Evolutionary conservation across 2,329 filamentous ascomycete species (phyloP).

Genomic region (Aureobasidium sp.): DNA sequence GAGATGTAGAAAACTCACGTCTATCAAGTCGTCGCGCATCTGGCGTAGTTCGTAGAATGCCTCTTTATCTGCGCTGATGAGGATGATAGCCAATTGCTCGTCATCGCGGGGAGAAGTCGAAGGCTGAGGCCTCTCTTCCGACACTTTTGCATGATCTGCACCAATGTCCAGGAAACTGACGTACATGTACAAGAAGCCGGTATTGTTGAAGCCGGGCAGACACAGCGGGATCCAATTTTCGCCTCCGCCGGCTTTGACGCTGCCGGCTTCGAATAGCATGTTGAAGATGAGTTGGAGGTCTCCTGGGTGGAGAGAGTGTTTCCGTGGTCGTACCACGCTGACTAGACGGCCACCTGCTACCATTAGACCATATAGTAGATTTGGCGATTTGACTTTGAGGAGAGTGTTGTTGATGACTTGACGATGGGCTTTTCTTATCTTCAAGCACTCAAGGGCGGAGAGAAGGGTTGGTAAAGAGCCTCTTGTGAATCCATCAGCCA

Average conservation of each 20-base stretch:
- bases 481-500: conserved; percentile 89
- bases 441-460: conserved; percentile 88
- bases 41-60: conserved; percentile 83
- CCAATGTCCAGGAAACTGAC: conserved; percentile 78
- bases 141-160: not conserved
- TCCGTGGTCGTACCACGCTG: conserved; percentile 87
- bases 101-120: conserved; percentile 35
- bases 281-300: conserved; percentile 96
- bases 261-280: conserved; percentile 95
- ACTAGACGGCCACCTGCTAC: conserved; percentile 90
- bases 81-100: conserved; percentile 76
- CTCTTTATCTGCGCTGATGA: conserved; percentile 90
- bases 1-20: conserved; percentile 33
- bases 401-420: conserved; percentile 81
- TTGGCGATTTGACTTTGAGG: conserved; percentile 67
- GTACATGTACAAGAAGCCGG: conserved; percentile 97
- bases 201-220: conserved; percentile 93
- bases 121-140: conserved; percentile 24
- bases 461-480: conserved; percentile 85
- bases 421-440: conserved; percentile 79
- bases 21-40: conserved; percentile 56
- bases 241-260: conserved; percentile 83
- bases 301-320: conserved; percentile 90
- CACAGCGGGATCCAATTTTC: conserved; percentile 98
- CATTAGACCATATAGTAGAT: conserved; percentile 84